Evolutionary conservation across 2,329 filamentous ascomycete genomes (phyloP), one percentile per base, ranked within the genome.

Genomic region (Trichoderma harzianum): DNA sequence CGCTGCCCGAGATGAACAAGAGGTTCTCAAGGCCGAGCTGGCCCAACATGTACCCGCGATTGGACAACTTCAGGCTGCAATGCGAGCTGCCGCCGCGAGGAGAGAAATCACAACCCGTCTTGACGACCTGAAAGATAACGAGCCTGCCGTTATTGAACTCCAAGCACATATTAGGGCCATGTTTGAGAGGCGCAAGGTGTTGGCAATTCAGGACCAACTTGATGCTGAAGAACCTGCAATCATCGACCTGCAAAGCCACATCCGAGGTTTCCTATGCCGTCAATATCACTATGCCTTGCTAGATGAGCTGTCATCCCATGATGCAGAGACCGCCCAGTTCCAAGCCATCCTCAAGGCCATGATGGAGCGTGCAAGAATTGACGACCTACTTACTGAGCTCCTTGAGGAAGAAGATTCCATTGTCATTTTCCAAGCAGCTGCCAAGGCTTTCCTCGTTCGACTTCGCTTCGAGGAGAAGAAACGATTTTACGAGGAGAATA

Each of bases 401-500:
- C 93, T 97, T 72, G 91, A 91, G 68, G 90, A 97, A 74, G 95
- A 98, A 78, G 91, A 92, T n/a, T 85, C 86, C 0, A 87, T 98
- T 72, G 83, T 89, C 10, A 92, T 91, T 34, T 82, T 97, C 28
- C 95, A 98, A 80, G 87, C 94, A 6, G 86, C 89, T 7, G 89
- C 92, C 8, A 90, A 91, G 76, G 95, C 90, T 3, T 91, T 89
- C 76, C 81, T 97, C 3, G 88, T 98, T 36, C 89, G 95, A 39
- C 86, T 85, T 16, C 87, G 86, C 21, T 98, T 97, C 77, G 89
- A 88, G 67, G 93, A 97, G 80, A 97, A 97, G 86, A 90, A 92
- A 79, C 90, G 90, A 26, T 95, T 92, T 83, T 99, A 95, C 85
- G 91, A 92, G 76, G 92, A 97, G 82, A 99, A 99, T 78, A 99